Evolutionary conservation across 352 stramenopile species (phyloP), one percentile per base, ranked within the genome.

Genomic region (Peronospora destructor): DNA sequence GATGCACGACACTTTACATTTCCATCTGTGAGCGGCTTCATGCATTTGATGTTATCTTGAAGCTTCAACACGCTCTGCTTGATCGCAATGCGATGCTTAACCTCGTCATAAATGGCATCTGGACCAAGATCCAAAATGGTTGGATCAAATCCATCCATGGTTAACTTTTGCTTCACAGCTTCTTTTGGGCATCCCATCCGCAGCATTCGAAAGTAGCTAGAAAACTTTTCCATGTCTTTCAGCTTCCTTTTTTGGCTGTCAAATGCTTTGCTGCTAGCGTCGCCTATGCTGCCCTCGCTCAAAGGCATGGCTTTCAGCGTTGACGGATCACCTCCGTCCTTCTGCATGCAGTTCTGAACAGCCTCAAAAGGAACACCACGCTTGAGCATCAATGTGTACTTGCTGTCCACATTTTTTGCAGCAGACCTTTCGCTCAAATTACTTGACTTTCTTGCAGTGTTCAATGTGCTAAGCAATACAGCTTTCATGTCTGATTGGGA

Each of bases 121-220:
- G 78, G 64, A 0, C 74, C 75, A 10, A 88, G 49, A 3, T 87
- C 67, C 3, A 90, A 17, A 34, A 92, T 74, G 10, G 72, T 58
- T 13, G 81, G 72, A 47, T 90, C 81, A 10, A 85, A n/a, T 16
- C 89, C 94, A 60, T 98, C 91, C 71, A 91, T 89, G 17, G 72
- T 52, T 54, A 98, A 67, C 39, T 97, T 97, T 47, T 97, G 85
- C 34, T 83, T 81, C 2, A 97, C 86, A 5, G 91, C 90, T 45
- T 88, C 84, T 46, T 84, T 83, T 2, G 79, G 88, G 9, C 94
- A 80, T 16, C 94, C 93, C 50, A 97, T 76, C 34, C 93, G 84
- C 12, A 97, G 57, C 93, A 98, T 98, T 49, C 81, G 85, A 62
- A 98, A 97, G 53, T 98, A 98, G 35, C 76, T 76, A 19, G 71